phyloP scores from a whole-genome alignment of 1,139 yeast genomes.

The Yamadazyma songkhlaensis region DNA sequence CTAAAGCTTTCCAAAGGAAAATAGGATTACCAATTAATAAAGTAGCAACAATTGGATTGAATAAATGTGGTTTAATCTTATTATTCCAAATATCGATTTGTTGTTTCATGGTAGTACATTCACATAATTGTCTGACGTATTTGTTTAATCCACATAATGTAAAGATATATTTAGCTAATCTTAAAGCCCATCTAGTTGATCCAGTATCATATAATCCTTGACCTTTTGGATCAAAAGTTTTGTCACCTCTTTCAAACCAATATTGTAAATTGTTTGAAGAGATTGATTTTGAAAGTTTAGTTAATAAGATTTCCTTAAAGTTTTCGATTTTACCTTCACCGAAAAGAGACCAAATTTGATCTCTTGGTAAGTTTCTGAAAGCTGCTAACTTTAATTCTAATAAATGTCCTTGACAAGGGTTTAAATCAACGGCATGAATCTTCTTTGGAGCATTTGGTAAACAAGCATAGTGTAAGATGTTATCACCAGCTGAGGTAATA shows the following conservation, averaged over 20 bases:
- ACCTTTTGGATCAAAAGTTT: constrained; percentile 52
- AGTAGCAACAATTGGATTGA: constrained; percentile 67
- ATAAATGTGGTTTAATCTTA: constrained; percentile 62
- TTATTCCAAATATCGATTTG: constrained; percentile 64
- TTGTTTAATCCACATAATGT: constrained; percentile 50
- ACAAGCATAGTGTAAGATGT: constrained; percentile 68
- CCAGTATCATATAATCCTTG: constrained; percentile 73
- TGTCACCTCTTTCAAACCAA: constrained; percentile 66
- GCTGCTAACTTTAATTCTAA: constrained; percentile 76
- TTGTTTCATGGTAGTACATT: constrained; percentile 56
- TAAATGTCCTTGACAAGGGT: constrained; percentile 79
- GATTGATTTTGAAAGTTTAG: constrained; percentile 61
- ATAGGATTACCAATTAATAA: constrained; percentile 75
- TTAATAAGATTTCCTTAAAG: constrained; percentile 44
- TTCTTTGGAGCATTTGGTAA: constrained; percentile 69
- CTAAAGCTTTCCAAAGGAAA: constrained; percentile 83
- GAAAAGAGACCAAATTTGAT: constrained; percentile 69
- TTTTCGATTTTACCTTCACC: constrained; percentile 68
- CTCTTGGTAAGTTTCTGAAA: constrained; percentile 54
- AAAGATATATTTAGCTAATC: constrained; percentile 63
- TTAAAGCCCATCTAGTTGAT: constrained; percentile 80
- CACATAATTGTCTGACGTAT: constrained; percentile 54
- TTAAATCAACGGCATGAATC: constrained; percentile 82
- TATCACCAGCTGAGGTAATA: constrained; percentile 85
- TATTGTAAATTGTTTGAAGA: constrained; percentile 80